A percentile compares a stretch with the other conserved stretches of the same genome.
These are phyloP conservation scores for Dysphania ambrosioides DNA, from an alignment of 148 eudicot species.

Conservation along the genomic window DNA sequence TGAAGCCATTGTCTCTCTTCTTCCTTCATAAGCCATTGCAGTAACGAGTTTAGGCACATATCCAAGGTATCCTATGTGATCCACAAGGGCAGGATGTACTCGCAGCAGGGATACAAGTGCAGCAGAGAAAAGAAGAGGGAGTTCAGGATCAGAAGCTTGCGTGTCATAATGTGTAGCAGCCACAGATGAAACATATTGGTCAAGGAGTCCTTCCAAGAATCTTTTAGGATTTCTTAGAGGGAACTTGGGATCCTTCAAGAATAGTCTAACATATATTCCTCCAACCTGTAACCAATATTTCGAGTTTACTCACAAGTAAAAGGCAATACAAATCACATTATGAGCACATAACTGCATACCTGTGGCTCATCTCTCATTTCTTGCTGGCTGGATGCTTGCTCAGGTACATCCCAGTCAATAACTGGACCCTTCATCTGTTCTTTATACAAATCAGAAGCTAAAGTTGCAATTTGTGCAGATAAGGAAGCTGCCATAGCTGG, in stretches of 20 bases:
- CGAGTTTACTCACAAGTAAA: conserved; percentile 15
- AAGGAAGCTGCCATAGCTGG: conserved; percentile 99
- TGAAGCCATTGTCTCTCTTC: conserved; percentile 87
- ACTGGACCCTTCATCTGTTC: conserved; percentile 96
- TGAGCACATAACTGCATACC: conserved; percentile 40
- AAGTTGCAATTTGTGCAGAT: conserved; percentile 91
- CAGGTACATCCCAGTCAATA: conserved; percentile 99
- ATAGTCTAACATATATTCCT: conserved; percentile 92
- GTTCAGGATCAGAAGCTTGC: conserved; percentile 78
- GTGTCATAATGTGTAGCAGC: conserved; percentile 88
- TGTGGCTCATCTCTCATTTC: conserved; percentile 99
- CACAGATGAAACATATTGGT: conserved; percentile 94
- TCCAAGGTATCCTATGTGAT: conserved; percentile 98
- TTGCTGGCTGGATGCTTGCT: conserved; percentile 81
- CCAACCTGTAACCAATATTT: conserved; percentile 61
- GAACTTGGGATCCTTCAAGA: conserved; percentile 95
- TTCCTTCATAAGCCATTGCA: conserved; percentile 95
- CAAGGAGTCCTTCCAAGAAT: conserved; percentile 88
- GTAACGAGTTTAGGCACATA: conserved; percentile 96
- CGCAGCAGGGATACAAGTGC: conserved; percentile 90
- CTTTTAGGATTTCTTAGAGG: conserved; percentile 96
- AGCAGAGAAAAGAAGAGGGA: conserved; percentile 92
- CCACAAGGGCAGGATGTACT: conserved; percentile 96
- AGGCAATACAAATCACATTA: conserved; percentile 1
- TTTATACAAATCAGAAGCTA: conserved; percentile 80